phyloP scores from a whole-genome alignment of 495 filamentous ascomycete species.

The Jackrogersella multiformis region DNA sequence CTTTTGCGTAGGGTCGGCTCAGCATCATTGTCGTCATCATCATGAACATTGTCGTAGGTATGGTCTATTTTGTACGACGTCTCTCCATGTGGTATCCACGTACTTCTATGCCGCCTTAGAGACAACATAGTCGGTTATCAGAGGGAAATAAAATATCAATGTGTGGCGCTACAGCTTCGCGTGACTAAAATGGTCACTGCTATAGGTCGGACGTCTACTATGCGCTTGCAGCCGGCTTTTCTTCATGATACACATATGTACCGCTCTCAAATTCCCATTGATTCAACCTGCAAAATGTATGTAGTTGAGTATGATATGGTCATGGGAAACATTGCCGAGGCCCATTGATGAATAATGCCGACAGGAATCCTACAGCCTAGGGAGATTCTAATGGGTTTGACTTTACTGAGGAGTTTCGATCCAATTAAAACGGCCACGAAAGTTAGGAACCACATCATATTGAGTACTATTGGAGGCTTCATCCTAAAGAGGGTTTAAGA shows the following conservation, averaged over 20 bases:
- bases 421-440: constrained; percentile 5
- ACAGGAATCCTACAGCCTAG: constrained; percentile 2
- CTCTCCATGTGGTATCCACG: background rate
- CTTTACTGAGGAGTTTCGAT: background rate
- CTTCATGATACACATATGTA: constrained; percentile 1
- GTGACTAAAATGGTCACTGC: constrained; percentile 4
- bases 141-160: background rate
- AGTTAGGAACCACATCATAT: background rate
- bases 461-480: background rate
- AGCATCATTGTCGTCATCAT: background rate
- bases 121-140: constrained; percentile 6
- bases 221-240: constrained; percentile 29
- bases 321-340: background rate
- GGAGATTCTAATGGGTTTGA: background rate
- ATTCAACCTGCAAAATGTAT: constrained; percentile 9
- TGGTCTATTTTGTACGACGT: background rate
- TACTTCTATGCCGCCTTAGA: constrained; percentile 7
- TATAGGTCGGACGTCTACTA: constrained; percentile 2
- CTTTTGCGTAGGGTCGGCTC: constrained; percentile 17
- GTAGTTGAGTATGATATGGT: background rate
- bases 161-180: constrained; percentile 18
- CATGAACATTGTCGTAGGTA: background rate
- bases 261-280: background rate
- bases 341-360: constrained; percentile 1
- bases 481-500: constrained; percentile 6